phyloP scores from a whole-genome alignment of 345 rosid species.

The Diplotaxis tenuifolia region DNA sequence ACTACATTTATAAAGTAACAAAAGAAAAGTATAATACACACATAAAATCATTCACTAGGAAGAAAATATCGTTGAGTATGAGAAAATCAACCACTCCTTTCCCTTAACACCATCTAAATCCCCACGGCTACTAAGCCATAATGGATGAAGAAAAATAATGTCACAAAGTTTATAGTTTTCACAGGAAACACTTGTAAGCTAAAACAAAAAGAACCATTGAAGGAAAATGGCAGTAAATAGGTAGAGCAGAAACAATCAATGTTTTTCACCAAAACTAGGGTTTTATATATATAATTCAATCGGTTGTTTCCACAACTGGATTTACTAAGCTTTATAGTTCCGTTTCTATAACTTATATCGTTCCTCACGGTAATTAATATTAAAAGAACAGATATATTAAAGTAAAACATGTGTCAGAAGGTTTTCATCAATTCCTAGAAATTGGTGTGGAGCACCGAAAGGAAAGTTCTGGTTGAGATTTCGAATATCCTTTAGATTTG shows the following conservation, averaged over 20 bases:
- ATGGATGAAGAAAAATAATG: constrained; percentile 23
- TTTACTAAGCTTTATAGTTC: neutral
- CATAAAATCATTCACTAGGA: constrained; percentile 15
- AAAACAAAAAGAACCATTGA: constrained; percentile 6
- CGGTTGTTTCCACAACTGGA: neutral
- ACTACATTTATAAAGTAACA: constrained; percentile 11
- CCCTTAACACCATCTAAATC: neutral
- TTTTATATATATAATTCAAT: neutral
- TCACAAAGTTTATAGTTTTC: constrained; percentile 26
- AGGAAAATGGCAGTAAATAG: neutral
- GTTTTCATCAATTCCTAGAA: neutral
- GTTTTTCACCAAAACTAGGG: constrained; percentile 24
- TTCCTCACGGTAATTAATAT: neutral
- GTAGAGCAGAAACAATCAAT: neutral
- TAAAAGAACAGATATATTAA: neutral
- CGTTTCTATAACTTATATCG: neutral
- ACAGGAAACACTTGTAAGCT: neutral
- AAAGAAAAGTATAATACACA: constrained; percentile 23
- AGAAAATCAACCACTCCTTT: constrained; percentile 27
- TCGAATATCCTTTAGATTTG: constrained; percentile 18
- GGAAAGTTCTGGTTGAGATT: constrained; percentile 16
- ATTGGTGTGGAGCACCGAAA: constrained; percentile 11
- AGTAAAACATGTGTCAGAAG: constrained; percentile 14
- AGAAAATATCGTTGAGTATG: constrained; percentile 10
- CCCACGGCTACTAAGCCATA: constrained; percentile 11